These are phyloP conservation scores for Colletotrichum limetticola DNA, from an alignment of 2,329 filamentous ascomycete genomes.

Conservation along the genomic window DNA sequence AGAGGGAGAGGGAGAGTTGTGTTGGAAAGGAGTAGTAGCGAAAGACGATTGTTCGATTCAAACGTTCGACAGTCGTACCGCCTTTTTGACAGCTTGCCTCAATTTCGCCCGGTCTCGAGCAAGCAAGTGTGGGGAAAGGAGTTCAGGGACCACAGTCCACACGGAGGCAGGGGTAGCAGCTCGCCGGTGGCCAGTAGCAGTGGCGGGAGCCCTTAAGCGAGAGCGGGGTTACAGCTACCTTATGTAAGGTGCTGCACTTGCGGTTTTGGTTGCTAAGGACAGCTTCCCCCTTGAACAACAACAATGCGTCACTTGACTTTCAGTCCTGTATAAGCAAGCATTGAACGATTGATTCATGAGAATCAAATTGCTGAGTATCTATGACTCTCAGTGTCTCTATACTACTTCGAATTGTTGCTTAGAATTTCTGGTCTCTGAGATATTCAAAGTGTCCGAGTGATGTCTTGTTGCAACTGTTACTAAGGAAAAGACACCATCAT, in stretches of 20 bases:
- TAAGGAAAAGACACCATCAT: not conserved
- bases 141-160: conserved; percentile 33
- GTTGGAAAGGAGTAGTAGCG: not conserved
- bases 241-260: conserved; percentile 26
- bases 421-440: too few species aligned
- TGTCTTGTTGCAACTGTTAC: not conserved
- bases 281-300: conserved; percentile 8
- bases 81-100: conserved; percentile 49
- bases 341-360: too few species aligned
- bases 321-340: too few species aligned
- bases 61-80: conserved; percentile 34
- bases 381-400: too few species aligned
- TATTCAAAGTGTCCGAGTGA: not conserved
- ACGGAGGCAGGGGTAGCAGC: conserved; percentile 30
- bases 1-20: conserved; percentile 39
- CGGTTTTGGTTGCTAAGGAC: conserved; percentile 13
- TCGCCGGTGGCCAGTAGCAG: conserved; percentile 22
- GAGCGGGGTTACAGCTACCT: conserved; percentile 32
- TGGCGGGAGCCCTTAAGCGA: conserved; percentile 13
- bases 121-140: conserved; percentile 42
- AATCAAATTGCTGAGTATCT: too few species aligned
- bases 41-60: conserved; percentile 21
- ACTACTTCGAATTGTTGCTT: too few species aligned
- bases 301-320: not conserved
- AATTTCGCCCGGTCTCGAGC: conserved; percentile 37